Evolutionary conservation across 768 basidiomycete species (phyloP).

Genomic region (Gloeostereum incarnatum): DNA sequence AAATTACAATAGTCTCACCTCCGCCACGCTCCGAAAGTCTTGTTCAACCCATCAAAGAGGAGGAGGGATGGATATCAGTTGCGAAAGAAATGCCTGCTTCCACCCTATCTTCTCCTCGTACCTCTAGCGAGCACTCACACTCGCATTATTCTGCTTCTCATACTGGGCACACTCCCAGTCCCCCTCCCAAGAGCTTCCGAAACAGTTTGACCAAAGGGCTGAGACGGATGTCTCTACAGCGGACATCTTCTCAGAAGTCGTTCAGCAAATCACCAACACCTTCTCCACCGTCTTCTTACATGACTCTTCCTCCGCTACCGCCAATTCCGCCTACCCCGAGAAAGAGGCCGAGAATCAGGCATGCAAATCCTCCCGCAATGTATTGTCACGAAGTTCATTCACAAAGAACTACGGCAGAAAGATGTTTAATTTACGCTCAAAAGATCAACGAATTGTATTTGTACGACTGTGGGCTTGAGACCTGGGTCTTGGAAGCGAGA

Average conservation of each 20-base stretch:
- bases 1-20: too few species aligned
- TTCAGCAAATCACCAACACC: slow-evolving; percentile 50
- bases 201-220: slow-evolving; percentile 35
- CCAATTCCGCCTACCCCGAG: too few species aligned
- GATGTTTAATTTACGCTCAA: slow-evolving; percentile 62
- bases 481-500: slow-evolving; percentile 68
- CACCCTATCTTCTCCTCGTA: not conserved
- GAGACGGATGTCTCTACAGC: slow-evolving; percentile 31
- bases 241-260: slow-evolving; percentile 3
- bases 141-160: slow-evolving; percentile 3
- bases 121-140: not conserved
- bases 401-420: slow-evolving; percentile 50
- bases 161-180: slow-evolving; percentile 22
- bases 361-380: slow-evolving; percentile 57
- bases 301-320: slow-evolving; percentile 11
- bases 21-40: slow-evolving; percentile 20
- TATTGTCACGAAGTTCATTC: slow-evolving; percentile 53
- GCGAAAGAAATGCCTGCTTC: too few species aligned
- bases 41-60: not conserved
- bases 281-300: slow-evolving; percentile 34
- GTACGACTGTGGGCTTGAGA: slow-evolving; percentile 66
- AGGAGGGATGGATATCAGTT: not conserved
- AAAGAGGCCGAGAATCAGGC: slow-evolving; percentile 23
- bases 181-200: slow-evolving; percentile 40
- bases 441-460: slow-evolving; percentile 79